Percentiles rank a stretch among this genome's conserved stretches.
Evolutionary conservation across 106 monocot species (phyloP).

Genomic region (Dendrobium chrysotoxum): DNA sequence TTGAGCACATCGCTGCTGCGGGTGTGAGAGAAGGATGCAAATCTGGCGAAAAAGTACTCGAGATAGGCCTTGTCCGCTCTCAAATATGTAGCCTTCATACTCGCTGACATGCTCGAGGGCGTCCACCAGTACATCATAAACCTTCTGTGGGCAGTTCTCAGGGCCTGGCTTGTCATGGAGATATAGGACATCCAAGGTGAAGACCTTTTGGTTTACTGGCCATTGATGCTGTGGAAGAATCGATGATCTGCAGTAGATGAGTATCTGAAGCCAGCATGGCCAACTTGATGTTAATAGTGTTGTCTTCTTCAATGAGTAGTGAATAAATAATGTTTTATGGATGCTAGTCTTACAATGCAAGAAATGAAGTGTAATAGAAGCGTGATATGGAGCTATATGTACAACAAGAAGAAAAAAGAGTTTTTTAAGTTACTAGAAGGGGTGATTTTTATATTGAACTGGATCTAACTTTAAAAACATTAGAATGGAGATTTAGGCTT

Average conservation of each 20-base stretch:
- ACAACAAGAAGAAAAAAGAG: too few species aligned
- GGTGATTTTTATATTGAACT: too few species aligned
- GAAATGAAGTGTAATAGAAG: too few species aligned
- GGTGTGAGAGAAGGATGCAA: constrained; percentile 65
- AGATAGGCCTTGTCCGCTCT: constrained; percentile 58
- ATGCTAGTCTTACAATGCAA: too few species aligned
- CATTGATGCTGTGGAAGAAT: constrained; percentile 52
- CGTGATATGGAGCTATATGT: too few species aligned
- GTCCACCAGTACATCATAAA: constrained; percentile 73
- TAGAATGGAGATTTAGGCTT: too few species aligned
- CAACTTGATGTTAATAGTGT: not conserved
- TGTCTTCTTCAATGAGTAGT: too few species aligned
- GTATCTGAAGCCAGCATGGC: constrained; percentile 40
- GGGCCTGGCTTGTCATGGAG: constrained; percentile 89
- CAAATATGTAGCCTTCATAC: constrained; percentile 85
- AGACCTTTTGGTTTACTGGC: constrained; percentile 66
- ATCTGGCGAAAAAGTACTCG: constrained; percentile 55
- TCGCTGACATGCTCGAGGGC: constrained; percentile 77
- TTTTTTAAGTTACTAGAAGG: too few species aligned
- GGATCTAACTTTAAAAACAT: too few species aligned
- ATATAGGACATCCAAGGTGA: constrained; percentile 77
- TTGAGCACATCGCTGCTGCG: constrained; percentile 72
- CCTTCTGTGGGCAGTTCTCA: constrained; percentile 88
- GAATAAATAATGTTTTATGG: too few species aligned
- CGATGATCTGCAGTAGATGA: constrained; percentile 88